Conservation (phyloP, 805 yeast species). For the Komagataella mondaviorum region DNA sequence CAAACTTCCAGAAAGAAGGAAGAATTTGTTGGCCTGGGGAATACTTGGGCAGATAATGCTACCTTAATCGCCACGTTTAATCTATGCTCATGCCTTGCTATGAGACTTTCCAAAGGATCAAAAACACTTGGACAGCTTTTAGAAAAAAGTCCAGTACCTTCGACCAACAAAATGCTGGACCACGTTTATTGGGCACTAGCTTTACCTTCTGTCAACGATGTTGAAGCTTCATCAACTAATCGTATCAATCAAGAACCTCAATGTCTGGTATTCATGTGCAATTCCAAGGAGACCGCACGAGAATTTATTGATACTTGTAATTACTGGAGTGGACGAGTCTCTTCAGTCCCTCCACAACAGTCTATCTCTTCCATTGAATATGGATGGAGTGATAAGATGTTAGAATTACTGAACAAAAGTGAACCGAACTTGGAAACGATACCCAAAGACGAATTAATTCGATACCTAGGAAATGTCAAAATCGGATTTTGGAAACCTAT, state of each 20-base stretch:
- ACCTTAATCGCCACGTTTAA: slow-evolving; percentile 38
- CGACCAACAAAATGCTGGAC: slow-evolving; percentile 18
- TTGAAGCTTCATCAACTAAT: neutral
- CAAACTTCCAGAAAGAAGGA: slow-evolving; percentile 1
- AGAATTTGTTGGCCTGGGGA: slow-evolving; percentile 31
- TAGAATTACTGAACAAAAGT: slow-evolving; percentile 3
- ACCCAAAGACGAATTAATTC: slow-evolving; percentile 10
- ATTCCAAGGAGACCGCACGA: slow-evolving; percentile 54
- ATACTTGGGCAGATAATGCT: slow-evolving; percentile 50
- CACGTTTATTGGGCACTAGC: slow-evolving; percentile 39
- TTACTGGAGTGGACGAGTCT: slow-evolving; percentile 81
- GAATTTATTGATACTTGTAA: slow-evolving; percentile 69
- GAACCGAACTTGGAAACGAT: neutral
- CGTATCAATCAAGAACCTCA: neutral
- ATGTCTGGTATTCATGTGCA: slow-evolving; percentile 36
- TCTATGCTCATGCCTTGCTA: slow-evolving; percentile 38
- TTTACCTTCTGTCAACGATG: slow-evolving; percentile 30
- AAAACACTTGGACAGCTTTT: slow-evolving; percentile 8
- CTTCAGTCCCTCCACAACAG: slow-evolving; percentile 68
- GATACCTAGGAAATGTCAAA: slow-evolving; percentile 15
- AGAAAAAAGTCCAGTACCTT: slow-evolving; percentile 10
- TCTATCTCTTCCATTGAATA: slow-evolving; percentile 67
- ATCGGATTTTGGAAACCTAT: slow-evolving; percentile 30
- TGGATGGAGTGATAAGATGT: slow-evolving; percentile 49
- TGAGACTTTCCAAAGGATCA: slow-evolving; percentile 22